Conservation (phyloP, 2,329 filamentous ascomycete genomes). For the Stachybotrys echinatus region DNA sequence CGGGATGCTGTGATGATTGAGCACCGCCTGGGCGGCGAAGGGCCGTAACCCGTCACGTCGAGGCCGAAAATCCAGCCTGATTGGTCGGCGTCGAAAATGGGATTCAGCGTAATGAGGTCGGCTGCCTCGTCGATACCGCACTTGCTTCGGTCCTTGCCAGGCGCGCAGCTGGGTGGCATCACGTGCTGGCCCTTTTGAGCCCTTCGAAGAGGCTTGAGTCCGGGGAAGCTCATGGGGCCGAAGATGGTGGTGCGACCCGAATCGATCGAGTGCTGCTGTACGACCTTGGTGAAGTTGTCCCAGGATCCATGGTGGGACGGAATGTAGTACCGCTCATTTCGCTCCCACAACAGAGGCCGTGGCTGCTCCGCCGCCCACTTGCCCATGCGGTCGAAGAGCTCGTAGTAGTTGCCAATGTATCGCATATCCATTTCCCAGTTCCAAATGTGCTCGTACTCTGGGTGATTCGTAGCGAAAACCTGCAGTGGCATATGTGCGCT, state of each 20-base stretch:
- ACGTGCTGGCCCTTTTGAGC: constrained; percentile 48
- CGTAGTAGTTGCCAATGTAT: constrained; percentile 62
- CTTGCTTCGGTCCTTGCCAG: constrained; percentile 40
- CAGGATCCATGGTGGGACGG: constrained; percentile 64
- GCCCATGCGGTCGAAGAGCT: constrained; percentile 64
- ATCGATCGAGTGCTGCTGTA: constrained; percentile 53
- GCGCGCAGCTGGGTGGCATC: constrained; percentile 50
- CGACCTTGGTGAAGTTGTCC: constrained; percentile 65
- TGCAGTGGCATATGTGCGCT: constrained; percentile 59
- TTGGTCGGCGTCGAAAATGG: constrained; percentile 65
- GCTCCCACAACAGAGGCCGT: constrained; percentile 71
- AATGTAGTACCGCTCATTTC: constrained; percentile 71
- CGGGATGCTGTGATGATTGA: constrained; percentile 69
- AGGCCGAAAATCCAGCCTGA: constrained; percentile 70
- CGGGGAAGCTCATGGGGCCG: constrained; percentile 56
- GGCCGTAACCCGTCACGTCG: constrained; percentile 64
- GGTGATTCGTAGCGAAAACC: constrained; percentile 57
- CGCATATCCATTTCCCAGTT: constrained; percentile 68
- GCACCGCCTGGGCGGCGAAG: constrained; percentile 61
- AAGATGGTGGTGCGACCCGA: constrained; percentile 56
- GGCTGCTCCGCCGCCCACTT: constrained; percentile 64
- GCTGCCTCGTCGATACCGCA: constrained; percentile 69
- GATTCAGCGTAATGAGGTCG: constrained; percentile 73
- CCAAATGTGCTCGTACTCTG: constrained; percentile 63
- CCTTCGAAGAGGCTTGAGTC: constrained; percentile 38